phyloP scores from a whole-genome alignment of 164 flowering plant genomes.

The Magnolia changhungtana region DNA sequence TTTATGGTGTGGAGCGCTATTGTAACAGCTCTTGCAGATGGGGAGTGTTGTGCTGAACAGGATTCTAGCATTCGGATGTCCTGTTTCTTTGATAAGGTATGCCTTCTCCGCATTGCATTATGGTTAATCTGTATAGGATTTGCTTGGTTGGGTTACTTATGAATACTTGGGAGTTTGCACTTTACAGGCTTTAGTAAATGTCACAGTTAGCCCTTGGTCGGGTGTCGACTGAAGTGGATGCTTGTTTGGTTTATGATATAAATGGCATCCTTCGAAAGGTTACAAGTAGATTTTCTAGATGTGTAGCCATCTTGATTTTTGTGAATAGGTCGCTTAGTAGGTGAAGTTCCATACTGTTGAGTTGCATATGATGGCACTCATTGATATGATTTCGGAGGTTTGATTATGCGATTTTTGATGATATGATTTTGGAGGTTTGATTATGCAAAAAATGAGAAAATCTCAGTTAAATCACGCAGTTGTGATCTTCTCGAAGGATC shows the following conservation, averaged over 20 bases:
- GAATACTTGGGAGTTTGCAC: background rate
- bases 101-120: background rate
- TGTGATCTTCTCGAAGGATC: no score
- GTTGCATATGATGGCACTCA: no score
- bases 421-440: no score
- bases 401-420: no score
- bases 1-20: slow-evolving; percentile 61
- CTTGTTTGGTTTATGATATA: slow-evolving; percentile 92
- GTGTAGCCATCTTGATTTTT: no score
- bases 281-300: background rate
- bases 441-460: no score
- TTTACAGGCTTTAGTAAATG: slow-evolving; percentile 81
- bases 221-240: slow-evolving; percentile 98
- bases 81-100: slow-evolving; percentile 77
- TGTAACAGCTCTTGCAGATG: slow-evolving; percentile 84
- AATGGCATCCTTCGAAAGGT: slow-evolving; percentile 87
- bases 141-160: background rate
- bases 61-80: slow-evolving; percentile 51
- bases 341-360: no score
- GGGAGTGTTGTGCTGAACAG: slow-evolving; percentile 49
- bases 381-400: no score
- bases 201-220: slow-evolving; percentile 93
- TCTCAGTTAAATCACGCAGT: no score
- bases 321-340: no score
- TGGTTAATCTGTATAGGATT: background rate